phyloP scores from a whole-genome alignment of 148 eudicot species.

The Nepenthes mirabilis region DNA sequence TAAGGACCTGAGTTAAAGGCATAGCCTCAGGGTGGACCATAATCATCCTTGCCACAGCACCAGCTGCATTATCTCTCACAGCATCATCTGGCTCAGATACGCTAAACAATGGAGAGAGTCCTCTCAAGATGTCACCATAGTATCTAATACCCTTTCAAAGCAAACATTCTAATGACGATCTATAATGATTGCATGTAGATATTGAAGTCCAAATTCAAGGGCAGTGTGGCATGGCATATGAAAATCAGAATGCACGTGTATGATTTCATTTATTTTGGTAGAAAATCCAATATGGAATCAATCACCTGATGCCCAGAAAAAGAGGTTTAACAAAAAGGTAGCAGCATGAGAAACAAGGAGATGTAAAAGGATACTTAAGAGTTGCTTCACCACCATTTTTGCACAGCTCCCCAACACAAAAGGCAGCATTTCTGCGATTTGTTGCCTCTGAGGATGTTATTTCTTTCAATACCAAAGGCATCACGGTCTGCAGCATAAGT shows the following conservation, averaged over 20 bases:
- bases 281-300: no score
- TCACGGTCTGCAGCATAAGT: constrained; percentile 48
- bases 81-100: constrained; percentile 92
- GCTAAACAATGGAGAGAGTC: constrained; percentile 72
- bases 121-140: constrained; percentile 57
- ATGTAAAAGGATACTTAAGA: constrained; percentile 46
- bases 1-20: constrained; percentile 69
- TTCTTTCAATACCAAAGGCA: constrained; percentile 86
- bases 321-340: not conserved
- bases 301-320: no score
- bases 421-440: constrained; percentile 95
- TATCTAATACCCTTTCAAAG: constrained; percentile 37
- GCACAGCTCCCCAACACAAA: constrained; percentile 88
- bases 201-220: not conserved
- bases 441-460: constrained; percentile 63
- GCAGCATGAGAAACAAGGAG: not conserved
- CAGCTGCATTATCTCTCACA: constrained; percentile 97
- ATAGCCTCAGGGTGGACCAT: constrained; percentile 76
- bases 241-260: not conserved
- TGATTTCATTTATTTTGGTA: not conserved
- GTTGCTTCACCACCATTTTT: constrained; percentile 84
- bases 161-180: constrained; percentile 9
- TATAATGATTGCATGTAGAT: not conserved
- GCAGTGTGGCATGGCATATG: not conserved
- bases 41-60: constrained; percentile 98